Percentiles rank a stretch among this genome's conserved stretches.
Conservation (phyloP, 208 protist genomes). For the Zelonia costaricensis region DNA sequence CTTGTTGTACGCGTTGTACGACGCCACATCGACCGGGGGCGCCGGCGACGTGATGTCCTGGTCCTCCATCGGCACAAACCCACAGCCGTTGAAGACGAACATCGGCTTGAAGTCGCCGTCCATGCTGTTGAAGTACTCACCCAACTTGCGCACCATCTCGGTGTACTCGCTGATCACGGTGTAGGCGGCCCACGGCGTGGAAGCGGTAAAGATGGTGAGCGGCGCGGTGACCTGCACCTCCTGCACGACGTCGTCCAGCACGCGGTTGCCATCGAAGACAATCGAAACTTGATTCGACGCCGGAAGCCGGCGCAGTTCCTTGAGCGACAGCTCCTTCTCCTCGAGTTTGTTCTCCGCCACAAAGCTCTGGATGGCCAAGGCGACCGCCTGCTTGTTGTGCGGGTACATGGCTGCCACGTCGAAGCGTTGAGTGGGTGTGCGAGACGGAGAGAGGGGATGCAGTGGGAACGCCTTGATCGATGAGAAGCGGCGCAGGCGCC, state of each 20-base stretch:
- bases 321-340: slow-evolving; percentile 57
- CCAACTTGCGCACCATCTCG: slow-evolving; percentile 29
- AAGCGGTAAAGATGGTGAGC: slow-evolving; percentile 70
- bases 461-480: too few relatives aligned
- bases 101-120: slow-evolving; percentile 41
- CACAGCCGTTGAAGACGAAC: slow-evolving; percentile 70
- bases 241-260: slow-evolving; percentile 75
- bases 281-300: slow-evolving; percentile 58
- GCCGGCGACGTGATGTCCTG: slow-evolving; percentile 24
- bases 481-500: too few relatives aligned
- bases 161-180: slow-evolving; percentile 46
- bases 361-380: slow-evolving; percentile 52
- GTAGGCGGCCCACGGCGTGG: slow-evolving; percentile 72
- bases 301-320: slow-evolving; percentile 43
- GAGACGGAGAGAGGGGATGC: too few relatives aligned
- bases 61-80: slow-evolving; percentile 34
- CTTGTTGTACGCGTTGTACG: slow-evolving; percentile 22
- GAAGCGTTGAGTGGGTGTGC: neutral
- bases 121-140: slow-evolving; percentile 9
- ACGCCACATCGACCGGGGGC: slow-evolving; percentile 19
- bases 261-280: slow-evolving; percentile 78
- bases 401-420: slow-evolving; percentile 27
- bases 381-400: slow-evolving; percentile 25
- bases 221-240: slow-evolving; percentile 52
- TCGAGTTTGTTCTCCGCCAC: slow-evolving; percentile 65